Evolutionary conservation across 495 filamentous ascomycete species (phyloP).

Genomic region (Trichoderma virens): DNA sequence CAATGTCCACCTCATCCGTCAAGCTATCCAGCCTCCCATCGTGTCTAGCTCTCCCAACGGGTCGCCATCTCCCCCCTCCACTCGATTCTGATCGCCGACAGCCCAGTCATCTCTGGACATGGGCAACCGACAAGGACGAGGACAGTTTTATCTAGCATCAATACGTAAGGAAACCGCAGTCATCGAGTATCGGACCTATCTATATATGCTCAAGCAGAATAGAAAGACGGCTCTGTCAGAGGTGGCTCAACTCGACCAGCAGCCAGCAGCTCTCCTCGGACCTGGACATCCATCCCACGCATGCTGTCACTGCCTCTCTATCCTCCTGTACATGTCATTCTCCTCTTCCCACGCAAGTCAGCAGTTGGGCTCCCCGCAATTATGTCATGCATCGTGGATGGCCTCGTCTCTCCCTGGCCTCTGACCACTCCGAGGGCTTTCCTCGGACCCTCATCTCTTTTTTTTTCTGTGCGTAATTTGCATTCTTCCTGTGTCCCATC

Average conservation of each 20-base stretch:
- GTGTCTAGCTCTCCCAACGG: neutral
- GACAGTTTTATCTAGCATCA: neutral
- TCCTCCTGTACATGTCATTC: neutral
- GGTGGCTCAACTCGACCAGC: neutral
- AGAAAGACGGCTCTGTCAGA: neutral
- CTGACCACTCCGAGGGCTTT: neutral
- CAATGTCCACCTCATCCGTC: neutral
- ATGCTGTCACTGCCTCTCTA: neutral
- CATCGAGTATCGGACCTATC: neutral
- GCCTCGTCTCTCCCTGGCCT: neutral
- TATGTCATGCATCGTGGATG: slow-evolving; percentile 7
- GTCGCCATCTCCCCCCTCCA: neutral
- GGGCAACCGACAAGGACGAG: neutral
- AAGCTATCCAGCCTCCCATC: neutral
- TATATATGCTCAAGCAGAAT: neutral
- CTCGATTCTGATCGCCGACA: neutral
- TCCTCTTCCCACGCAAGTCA: slow-evolving; percentile 5
- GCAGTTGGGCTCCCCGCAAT: slow-evolving; percentile 5
- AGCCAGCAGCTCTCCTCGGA: neutral
- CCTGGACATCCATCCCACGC: slow-evolving; percentile 5
- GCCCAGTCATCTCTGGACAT: neutral
- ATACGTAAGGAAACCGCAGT: neutral
- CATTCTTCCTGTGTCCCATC: slow-evolving; percentile 1
- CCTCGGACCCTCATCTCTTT: neutral
- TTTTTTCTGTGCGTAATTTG: slow-evolving; percentile 4